Conservation (phyloP, 2,329 filamentous ascomycete species). For the Ceratocystis destructans region DNA sequence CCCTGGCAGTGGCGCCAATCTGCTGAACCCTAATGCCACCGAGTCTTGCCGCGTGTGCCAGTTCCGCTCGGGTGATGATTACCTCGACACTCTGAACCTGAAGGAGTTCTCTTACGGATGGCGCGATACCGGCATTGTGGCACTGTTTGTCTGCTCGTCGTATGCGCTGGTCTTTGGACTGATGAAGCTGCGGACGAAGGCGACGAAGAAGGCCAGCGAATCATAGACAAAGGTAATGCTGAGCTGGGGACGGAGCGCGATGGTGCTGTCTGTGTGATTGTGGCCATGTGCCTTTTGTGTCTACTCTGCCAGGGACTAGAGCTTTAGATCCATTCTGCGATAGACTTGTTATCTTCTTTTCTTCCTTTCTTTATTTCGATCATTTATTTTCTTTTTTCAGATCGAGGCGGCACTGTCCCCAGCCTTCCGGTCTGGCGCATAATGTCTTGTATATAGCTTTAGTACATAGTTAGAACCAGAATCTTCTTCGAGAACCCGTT, state of each 20-base stretch:
- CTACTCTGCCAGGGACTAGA: neutral
- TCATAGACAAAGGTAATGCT: neutral
- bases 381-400: neutral
- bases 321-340: neutral
- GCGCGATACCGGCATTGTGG: slow-evolving; percentile 49
- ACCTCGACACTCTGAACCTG: slow-evolving; percentile 45
- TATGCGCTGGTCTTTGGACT: slow-evolving; percentile 36
- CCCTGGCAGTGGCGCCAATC: slow-evolving; percentile 34
- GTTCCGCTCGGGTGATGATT: slow-evolving; percentile 45
- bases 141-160: slow-evolving; percentile 40
- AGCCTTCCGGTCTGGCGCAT: slow-evolving; percentile 20
- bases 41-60: slow-evolving; percentile 46
- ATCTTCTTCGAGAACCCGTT: slow-evolving; percentile 4
- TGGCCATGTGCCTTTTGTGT: no score
- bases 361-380: neutral
- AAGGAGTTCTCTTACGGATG: slow-evolving; percentile 50
- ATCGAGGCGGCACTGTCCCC: slow-evolving; percentile 16
- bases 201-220: slow-evolving; percentile 31
- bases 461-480: neutral
- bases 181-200: slow-evolving; percentile 38
- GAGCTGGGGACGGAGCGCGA: no score
- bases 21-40: slow-evolving; percentile 47
- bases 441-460: neutral
- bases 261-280: neutral
- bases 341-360: neutral